Evolutionary conservation across 2,329 filamentous ascomycete genomes (phyloP).

Genomic region (Ophiostoma sp.): DNA sequence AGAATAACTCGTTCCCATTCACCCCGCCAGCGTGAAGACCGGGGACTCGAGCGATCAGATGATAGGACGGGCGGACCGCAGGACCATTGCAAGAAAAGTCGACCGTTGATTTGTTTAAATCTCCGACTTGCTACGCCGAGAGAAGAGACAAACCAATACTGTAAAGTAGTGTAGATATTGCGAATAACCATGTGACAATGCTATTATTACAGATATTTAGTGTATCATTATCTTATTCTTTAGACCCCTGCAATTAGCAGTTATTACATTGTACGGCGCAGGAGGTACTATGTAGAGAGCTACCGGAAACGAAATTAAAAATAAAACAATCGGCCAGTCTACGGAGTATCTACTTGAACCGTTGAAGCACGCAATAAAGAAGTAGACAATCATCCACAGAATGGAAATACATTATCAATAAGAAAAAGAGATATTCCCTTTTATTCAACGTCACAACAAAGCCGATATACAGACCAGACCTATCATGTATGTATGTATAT

Average conservation of each 20-base stretch:
- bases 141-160: neutral
- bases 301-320: neutral
- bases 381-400: neutral
- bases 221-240: neutral
- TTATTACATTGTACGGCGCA: neutral
- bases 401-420: neutral
- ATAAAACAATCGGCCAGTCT: neutral
- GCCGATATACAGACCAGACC: no score
- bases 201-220: neutral
- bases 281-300: neutral
- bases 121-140: neutral
- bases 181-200: neutral
- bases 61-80: neutral
- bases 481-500: neutral
- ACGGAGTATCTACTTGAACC: neutral
- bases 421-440: no score
- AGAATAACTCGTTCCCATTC: conserved; percentile 3
- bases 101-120: neutral
- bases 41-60: neutral
- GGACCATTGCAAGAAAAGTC: neutral
- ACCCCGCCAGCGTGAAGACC: neutral
- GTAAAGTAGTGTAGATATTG: no score
- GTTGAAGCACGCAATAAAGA: neutral
- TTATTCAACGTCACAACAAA: no score
- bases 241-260: neutral